Evolutionary conservation across 2,329 filamentous ascomycete genomes (phyloP), one percentile per base, ranked within the genome.

Genomic region (Rhexocercosporidium sp.): DNA sequence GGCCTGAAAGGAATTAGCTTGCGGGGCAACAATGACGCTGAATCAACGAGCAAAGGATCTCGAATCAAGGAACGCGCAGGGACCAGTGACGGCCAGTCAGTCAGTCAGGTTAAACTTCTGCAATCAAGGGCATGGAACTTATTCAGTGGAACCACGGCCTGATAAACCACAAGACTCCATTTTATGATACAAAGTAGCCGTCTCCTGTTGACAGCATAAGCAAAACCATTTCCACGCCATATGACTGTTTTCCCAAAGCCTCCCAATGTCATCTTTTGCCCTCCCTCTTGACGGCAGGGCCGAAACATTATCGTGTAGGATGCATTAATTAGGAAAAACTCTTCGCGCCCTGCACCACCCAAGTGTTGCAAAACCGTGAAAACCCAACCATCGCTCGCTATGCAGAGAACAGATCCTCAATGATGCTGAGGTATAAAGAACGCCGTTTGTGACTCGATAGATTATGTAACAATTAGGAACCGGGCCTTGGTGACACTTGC

Each of bases 371-470:
- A 71, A 75, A 72, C 69, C 73, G 70, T 68, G 75, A 75, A 75
- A 71, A 71, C 71, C 73, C 68, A 69, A 68, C 73, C 75, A 59
- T 77, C 75, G 75, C 76, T 77, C 72, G 75, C 75, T 78, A 78
- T 78, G 76, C 76, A 77, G 70, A 74, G 71, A 75, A 76, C 69
- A 73, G 75, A 74, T 68, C 66, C 66, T 66, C 63, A 73, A 71
- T 70, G 70, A 75, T 72, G 66, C 73, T 66, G 67, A 67, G 71
- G 68, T 73, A 69, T 69, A 61, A 62, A 71, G 66, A 77, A 78
- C 75, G 76, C 75, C 76, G 67, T 70, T 70, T 70, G 68, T 75
- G 72, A 69, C 64, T 72, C 64, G 65, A 72, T 73, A 74, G 70
- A 69, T 72, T 76, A 76, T 77, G 71, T 75, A 75, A 77, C 71